Evolutionary conservation across 1,284 basidiomycete species (phyloP).

Genomic region (Naganishia cerealis): DNA sequence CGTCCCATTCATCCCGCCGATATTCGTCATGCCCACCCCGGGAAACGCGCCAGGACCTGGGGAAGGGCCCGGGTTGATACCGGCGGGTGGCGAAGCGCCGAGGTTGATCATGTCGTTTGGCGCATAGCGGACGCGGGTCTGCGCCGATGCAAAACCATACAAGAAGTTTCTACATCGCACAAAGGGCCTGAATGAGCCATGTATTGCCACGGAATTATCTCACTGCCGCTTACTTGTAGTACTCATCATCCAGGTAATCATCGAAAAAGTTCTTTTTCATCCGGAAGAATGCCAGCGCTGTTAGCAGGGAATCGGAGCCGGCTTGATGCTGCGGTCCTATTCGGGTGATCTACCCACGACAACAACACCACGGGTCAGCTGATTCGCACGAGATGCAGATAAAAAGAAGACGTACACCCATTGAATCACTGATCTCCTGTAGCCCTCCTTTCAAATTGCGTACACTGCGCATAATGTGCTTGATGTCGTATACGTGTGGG

Average conservation of each 20-base stretch:
- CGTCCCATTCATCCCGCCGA: slow-evolving; percentile 26
- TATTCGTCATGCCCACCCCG: slow-evolving; percentile 30
- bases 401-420: slow-evolving; percentile 61
- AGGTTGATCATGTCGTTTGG: slow-evolving; percentile 31
- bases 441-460: slow-evolving; percentile 89
- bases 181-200: background rate
- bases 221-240: slow-evolving; percentile 50
- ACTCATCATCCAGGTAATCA: slow-evolving; percentile 73
- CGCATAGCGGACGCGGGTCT: slow-evolving; percentile 38
- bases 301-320: slow-evolving; percentile 90
- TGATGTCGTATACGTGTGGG: slow-evolving; percentile 95
- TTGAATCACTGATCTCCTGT: slow-evolving; percentile 92
- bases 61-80: slow-evolving; percentile 7
- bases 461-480: slow-evolving; percentile 86
- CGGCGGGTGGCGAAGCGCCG: slow-evolving; percentile 12
- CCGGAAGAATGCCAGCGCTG: slow-evolving; percentile 91
- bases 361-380: background rate
- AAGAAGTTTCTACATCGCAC: slow-evolving; percentile 45
- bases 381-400: background rate
- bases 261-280: slow-evolving; percentile 89
- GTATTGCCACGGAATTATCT: background rate
- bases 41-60: slow-evolving; percentile 17
- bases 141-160: slow-evolving; percentile 51
- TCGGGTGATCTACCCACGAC: slow-evolving; percentile 66
- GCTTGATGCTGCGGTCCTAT: slow-evolving; percentile 94